A percentile compares a stretch with the other conserved stretches of the same genome.
Evolutionary conservation across 208 protist genomes (phyloP).

Genomic region (Trypanosoma rangeli): DNA sequence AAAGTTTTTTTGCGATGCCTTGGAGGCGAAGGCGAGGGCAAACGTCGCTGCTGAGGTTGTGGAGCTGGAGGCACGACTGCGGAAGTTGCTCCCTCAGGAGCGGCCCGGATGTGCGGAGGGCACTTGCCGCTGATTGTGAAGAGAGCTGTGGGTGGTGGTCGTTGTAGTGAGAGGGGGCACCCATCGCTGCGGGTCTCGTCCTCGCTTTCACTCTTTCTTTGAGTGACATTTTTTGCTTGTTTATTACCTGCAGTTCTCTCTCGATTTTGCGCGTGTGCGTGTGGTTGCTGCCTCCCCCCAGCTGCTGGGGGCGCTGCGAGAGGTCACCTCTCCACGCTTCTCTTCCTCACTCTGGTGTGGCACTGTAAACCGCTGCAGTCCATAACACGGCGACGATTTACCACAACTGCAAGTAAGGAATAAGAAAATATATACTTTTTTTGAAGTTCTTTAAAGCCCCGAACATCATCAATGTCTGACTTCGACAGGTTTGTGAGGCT

Average conservation of each 20-base stretch:
- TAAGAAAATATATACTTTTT: neutral
- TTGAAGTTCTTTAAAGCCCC: neutral
- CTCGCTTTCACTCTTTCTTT: neutral
- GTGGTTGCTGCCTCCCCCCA: neutral
- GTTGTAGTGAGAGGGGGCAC: neutral
- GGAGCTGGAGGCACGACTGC: slow-evolving; percentile 22
- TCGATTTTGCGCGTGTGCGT: neutral
- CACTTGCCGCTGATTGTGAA: too few relatives aligned
- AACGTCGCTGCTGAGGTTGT: slow-evolving; percentile 48
- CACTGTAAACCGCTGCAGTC: neutral
- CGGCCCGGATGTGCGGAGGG: neutral
- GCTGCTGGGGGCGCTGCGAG: neutral
- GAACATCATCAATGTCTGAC: slow-evolving; percentile 50
- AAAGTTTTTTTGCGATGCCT: slow-evolving; percentile 56
- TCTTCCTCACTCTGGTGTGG: too few relatives aligned
- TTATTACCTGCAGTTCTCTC: neutral
- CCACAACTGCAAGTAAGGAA: neutral
- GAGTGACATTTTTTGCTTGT: neutral
- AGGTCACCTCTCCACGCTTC: neutral
- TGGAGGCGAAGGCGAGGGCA: slow-evolving; percentile 49
- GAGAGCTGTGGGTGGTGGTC: too few relatives aligned
- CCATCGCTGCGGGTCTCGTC: neutral
- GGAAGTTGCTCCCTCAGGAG: neutral
- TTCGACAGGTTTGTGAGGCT: slow-evolving; percentile 85
- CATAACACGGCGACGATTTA: neutral